These are phyloP conservation scores for Mycena metata DNA, from an alignment of 768 basidiomycete species.

Conservation along the genomic window DNA sequence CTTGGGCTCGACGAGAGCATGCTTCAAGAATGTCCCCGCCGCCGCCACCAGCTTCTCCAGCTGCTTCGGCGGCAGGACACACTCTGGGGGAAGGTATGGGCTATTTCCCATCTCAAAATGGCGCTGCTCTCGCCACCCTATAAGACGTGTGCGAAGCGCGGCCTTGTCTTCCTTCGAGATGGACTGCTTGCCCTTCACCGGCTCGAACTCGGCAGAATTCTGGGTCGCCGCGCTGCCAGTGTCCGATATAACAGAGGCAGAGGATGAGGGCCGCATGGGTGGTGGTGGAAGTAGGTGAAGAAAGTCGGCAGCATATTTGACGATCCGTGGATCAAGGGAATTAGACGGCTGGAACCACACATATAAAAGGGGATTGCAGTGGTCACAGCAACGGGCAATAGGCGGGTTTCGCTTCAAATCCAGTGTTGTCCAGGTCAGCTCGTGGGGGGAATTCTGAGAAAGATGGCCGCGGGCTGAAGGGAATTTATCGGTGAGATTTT, in stretches of 20 bases:
- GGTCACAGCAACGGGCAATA: constrained; percentile 23
- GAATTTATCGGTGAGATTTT: constrained; percentile 8
- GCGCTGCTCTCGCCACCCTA: no score
- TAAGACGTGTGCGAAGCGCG: constrained; percentile 11
- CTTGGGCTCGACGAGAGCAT: constrained; percentile 11
- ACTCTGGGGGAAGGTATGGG: constrained; percentile 16
- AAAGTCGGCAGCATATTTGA: constrained; percentile 16
- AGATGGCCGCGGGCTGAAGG: constrained; percentile 4
- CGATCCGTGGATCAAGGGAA: constrained; percentile 23
- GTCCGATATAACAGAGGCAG: constrained; percentile 12
- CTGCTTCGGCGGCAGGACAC: constrained; percentile 11
- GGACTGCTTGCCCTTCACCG: constrained; percentile 11
- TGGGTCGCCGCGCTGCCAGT: background rate
- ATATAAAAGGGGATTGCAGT: constrained; percentile 27
- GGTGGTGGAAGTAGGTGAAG: background rate
- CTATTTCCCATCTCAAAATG: constrained; percentile 20
- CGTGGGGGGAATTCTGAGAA: constrained; percentile 9
- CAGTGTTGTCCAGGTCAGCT: constrained; percentile 28
- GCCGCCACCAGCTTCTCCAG: constrained; percentile 6
- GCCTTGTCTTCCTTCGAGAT: constrained; percentile 12
- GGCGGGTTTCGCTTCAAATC: constrained; percentile 3
- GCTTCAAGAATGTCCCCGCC: background rate
- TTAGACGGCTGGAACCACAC: constrained; percentile 1
- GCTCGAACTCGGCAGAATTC: constrained; percentile 18
- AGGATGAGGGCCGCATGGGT: constrained; percentile 7